phyloP scores from a whole-genome alignment of 306 rosid genomes.

The Pyrus bretschneideri region DNA sequence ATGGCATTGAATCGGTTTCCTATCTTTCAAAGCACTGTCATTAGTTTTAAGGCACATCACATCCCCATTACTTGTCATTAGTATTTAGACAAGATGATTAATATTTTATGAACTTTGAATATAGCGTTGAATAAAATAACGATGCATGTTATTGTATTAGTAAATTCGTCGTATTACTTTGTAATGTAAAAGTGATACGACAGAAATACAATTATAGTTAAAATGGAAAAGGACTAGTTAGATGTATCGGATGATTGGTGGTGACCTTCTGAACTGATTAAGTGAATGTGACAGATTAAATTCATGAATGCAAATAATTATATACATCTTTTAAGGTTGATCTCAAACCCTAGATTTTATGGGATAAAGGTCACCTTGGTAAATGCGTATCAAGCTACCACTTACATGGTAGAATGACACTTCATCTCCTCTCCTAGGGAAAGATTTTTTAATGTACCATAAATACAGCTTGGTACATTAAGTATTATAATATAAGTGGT shows the following conservation, averaged over 20 bases:
- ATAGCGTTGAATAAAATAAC: too few relatives aligned
- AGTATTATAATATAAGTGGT: too few relatives aligned
- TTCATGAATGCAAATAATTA: conserved; percentile 14
- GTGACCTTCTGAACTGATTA: not conserved
- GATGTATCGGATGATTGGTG: not conserved
- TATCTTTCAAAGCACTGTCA: not conserved
- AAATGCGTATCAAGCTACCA: conserved; percentile 9
- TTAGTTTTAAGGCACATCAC: not conserved
- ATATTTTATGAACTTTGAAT: too few relatives aligned
- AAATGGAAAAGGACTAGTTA: not conserved
- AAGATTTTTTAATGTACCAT: rapidly evolving
- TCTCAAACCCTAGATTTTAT: conserved; percentile 18
- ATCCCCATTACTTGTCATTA: not conserved
- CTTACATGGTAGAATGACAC: too few relatives aligned
- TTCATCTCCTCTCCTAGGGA: too few relatives aligned
- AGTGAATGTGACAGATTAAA: conserved; percentile 17
- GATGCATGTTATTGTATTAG: too few relatives aligned
- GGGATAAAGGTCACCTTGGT: conserved; percentile 40
- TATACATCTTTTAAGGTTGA: conserved; percentile 49
- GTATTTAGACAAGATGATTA: not conserved
- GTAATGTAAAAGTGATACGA: not conserved
- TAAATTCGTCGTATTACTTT: too few relatives aligned
- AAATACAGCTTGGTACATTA: too few relatives aligned
- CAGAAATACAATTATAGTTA: not conserved
- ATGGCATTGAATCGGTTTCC: too few relatives aligned